Conservation (phyloP, 345 rosid genomes). For the Geranium rotundifolium region DNA sequence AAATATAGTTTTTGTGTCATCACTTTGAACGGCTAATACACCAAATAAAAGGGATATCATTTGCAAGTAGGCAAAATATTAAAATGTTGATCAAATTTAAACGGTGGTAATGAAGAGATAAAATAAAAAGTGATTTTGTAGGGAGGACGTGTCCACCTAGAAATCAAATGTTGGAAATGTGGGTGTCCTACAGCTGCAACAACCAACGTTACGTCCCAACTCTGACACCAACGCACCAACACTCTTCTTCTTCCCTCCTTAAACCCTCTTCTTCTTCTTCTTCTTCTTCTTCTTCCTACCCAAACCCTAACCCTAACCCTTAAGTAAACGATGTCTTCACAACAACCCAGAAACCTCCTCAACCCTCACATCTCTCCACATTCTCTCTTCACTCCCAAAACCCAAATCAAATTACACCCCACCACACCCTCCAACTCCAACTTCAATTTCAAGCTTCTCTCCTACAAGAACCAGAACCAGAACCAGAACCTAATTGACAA, state of each 20-base stretch:
- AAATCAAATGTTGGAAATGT: too few species aligned
- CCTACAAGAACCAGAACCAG: constrained; percentile 26
- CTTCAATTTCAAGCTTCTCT: constrained; percentile 6
- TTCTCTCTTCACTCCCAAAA: constrained; percentile 26
- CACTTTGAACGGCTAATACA: too few species aligned
- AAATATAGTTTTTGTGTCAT: too few species aligned
- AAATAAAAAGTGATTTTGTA: too few species aligned
- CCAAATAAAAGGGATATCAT: too few species aligned
- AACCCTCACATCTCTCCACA: constrained; percentile 18
- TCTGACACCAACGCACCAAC: too few species aligned
- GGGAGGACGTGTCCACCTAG: too few species aligned
- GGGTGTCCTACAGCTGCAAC: too few species aligned
- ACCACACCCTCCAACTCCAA: not conserved
- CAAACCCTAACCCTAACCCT: constrained; percentile 23
- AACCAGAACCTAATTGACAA: constrained; percentile 12
- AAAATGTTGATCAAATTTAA: too few species aligned
- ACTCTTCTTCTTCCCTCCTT: constrained; percentile 16
- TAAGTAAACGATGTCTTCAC: constrained; percentile 45
- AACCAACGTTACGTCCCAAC: too few species aligned
- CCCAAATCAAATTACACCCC: constrained; percentile 14
- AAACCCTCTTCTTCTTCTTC: constrained; percentile 23
- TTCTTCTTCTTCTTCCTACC: constrained; percentile 13
- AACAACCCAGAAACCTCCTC: constrained; percentile 21
- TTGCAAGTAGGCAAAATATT: too few species aligned
- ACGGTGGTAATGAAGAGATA: too few species aligned